These are phyloP conservation scores for Byssothecium circinans DNA, from an alignment of 2,329 filamentous ascomycete genomes.

Conservation along the genomic window DNA sequence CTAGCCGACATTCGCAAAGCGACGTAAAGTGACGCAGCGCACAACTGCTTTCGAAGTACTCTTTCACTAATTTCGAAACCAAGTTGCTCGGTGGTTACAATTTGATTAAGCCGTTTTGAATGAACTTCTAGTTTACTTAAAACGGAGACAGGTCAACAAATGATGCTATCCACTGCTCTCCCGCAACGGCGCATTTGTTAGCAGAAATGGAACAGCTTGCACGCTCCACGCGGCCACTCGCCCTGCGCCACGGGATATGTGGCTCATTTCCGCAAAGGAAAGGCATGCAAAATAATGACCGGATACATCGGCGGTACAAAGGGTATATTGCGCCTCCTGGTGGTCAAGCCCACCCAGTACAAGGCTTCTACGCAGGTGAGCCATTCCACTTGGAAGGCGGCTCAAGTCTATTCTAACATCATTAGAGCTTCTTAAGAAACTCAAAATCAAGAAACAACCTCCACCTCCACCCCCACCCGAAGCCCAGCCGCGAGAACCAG, in stretches of 20 bases:
- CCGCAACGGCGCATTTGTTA: neutral
- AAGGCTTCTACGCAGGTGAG: constrained; percentile 43
- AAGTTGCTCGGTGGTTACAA: no score
- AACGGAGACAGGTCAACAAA: neutral
- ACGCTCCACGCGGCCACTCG: constrained; percentile 16
- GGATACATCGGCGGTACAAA: constrained; percentile 39
- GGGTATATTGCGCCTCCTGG: constrained; percentile 41
- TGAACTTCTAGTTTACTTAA: no score
- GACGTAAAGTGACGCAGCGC: constrained; percentile 38
- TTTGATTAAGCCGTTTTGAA: no score
- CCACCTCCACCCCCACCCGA: constrained; percentile 37
- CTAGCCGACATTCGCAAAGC: constrained; percentile 30
- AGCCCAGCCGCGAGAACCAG: constrained; percentile 10
- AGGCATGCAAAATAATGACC: constrained; percentile 38
- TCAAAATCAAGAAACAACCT: constrained; percentile 29
- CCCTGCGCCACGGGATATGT: constrained; percentile 28
- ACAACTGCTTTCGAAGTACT: neutral
- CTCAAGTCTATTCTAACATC: constrained; percentile 20
- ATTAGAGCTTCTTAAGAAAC: constrained; percentile 43
- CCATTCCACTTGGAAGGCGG: neutral
- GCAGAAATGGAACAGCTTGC: constrained; percentile 19
- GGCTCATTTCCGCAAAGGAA: constrained; percentile 22
- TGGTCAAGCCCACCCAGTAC: constrained; percentile 42
- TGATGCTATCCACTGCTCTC: neutral
- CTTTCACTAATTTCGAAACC: no score